Conservation (phyloP, 257 asterid genomes). For the Solanum paucissectum region DNA sequence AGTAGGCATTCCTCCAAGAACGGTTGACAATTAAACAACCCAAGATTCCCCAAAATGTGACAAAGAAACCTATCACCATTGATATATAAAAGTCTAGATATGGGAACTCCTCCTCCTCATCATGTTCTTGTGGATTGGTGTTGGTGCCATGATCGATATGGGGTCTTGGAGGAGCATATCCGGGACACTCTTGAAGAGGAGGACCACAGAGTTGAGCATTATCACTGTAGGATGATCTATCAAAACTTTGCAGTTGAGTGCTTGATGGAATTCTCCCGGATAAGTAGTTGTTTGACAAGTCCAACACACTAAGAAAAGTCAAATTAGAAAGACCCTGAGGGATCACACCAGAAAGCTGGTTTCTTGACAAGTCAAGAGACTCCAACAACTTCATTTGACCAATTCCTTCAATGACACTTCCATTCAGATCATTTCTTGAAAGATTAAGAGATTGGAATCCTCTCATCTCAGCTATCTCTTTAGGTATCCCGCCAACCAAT, state of each 20-base stretch:
- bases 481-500: constrained; percentile 15
- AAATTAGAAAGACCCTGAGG: constrained; percentile 6
- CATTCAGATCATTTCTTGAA: constrained; percentile 17
- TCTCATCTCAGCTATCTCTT: neutral
- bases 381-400: constrained; percentile 22
- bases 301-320: constrained; percentile 2
- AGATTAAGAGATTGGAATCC: constrained; percentile 17
- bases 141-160: neutral
- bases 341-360: constrained; percentile 21
- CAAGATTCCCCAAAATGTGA: neutral
- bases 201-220: constrained; percentile 16
- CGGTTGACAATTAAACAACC: neutral
- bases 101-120: neutral
- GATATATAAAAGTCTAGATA: neutral
- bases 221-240: constrained; percentile 11
- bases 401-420: constrained; percentile 6
- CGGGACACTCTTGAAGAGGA: constrained; percentile 8
- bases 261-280: constrained; percentile 18
- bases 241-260: constrained; percentile 23
- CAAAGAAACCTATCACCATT: neutral
- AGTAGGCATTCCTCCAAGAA: constrained; percentile 1
- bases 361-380: constrained; percentile 21
- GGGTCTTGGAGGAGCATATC: neutral
- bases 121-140: neutral
- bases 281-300: constrained; percentile 21